Evolutionary conservation across 257 asterid species (phyloP).

Genomic region (Rehmannia glutinosa): DNA sequence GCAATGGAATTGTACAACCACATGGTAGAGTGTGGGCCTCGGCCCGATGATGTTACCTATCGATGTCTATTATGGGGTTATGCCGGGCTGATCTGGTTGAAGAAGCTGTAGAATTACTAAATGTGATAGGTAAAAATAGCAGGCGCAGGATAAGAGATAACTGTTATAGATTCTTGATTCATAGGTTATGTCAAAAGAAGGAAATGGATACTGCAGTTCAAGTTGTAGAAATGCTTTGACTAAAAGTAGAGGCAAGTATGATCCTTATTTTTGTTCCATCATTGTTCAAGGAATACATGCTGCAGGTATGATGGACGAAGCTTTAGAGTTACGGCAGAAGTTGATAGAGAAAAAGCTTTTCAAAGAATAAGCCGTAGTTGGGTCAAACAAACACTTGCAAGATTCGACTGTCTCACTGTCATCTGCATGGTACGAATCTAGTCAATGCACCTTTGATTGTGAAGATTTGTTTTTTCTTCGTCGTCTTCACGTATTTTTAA

Average conservation of each 20-base stretch:
- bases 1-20: constrained; percentile 58
- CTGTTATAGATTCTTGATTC: constrained; percentile 65
- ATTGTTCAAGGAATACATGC: constrained; percentile 53
- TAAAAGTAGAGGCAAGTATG: constrained; percentile 33
- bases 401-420: neutral
- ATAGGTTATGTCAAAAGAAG: constrained; percentile 54
- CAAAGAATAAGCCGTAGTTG: constrained; percentile 24
- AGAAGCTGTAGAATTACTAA: constrained; percentile 63
- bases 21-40: constrained; percentile 52
- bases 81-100: constrained; percentile 70
- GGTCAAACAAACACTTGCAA: neutral
- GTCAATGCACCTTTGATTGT: neutral
- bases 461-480: neutral
- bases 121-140: constrained; percentile 38
- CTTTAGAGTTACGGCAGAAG: constrained; percentile 48
- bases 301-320: constrained; percentile 68
- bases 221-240: constrained; percentile 52
- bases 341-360: constrained; percentile 43
- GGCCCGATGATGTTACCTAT: constrained; percentile 77
- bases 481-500: no score
- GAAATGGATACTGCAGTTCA: constrained; percentile 52
- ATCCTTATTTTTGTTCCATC: constrained; percentile 33
- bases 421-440: neutral
- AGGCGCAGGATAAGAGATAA: constrained; percentile 55
- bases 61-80: constrained; percentile 87